Percentiles rank a stretch among this genome's conserved stretches.
Conservation (phyloP, 2,329 filamentous ascomycete genomes). For the Xylariaceae sp. region DNA sequence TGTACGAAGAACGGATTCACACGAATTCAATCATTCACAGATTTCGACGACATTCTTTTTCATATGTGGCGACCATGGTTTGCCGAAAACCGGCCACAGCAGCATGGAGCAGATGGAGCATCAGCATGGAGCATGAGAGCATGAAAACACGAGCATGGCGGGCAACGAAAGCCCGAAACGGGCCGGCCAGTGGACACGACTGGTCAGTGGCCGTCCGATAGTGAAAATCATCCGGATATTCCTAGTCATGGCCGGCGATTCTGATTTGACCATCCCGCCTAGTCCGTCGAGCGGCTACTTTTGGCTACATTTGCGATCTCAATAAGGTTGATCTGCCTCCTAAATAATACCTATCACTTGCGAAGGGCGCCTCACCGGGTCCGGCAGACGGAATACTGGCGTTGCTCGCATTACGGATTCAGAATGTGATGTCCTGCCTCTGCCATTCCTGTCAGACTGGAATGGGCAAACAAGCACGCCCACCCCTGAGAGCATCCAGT, state of each 20-base stretch:
- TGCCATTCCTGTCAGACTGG: background rate
- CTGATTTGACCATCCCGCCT: background rate
- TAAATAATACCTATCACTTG: background rate
- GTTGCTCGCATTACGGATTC: background rate
- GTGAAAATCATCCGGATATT: background rate
- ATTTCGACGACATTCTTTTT: too few species aligned
- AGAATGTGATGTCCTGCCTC: background rate
- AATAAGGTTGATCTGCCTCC: background rate
- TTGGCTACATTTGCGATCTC: background rate
- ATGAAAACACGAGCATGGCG: background rate
- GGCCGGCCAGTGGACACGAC: background rate
- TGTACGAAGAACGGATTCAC: too few species aligned
- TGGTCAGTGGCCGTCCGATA: background rate
- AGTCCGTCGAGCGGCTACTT: background rate
- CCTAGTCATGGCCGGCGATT: too few species aligned
- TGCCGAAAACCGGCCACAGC: background rate
- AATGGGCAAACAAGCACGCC: background rate
- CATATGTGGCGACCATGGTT: background rate
- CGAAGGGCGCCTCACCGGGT: too few species aligned
- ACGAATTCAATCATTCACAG: too few species aligned
- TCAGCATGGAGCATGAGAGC: too few species aligned
- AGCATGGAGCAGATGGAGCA: background rate
- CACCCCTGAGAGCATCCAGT: background rate
- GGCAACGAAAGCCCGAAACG: background rate
- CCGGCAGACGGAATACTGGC: background rate